Evolutionary conservation across 1,139 yeast genomes (phyloP).

Genomic region (Pneumocystis carinii): DNA sequence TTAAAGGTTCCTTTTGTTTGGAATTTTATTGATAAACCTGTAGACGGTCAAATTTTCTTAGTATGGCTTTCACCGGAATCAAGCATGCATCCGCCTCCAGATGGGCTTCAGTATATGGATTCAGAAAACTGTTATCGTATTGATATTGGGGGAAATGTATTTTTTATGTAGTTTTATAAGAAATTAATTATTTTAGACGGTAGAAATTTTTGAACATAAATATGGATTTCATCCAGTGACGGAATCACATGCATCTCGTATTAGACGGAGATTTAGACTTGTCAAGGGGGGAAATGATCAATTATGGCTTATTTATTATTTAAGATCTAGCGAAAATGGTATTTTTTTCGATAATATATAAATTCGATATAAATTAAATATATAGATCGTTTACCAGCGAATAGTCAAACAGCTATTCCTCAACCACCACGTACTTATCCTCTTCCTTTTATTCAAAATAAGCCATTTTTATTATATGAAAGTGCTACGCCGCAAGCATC

Average conservation of each 20-base stretch:
- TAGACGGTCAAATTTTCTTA: slow-evolving; percentile 11
- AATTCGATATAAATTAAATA: slow-evolving; percentile 5
- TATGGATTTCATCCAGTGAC: slow-evolving; percentile 11
- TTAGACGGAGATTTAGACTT: slow-evolving; percentile 9
- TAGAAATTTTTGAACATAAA: slow-evolving; percentile 12
- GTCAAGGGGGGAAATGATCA: slow-evolving; percentile 7
- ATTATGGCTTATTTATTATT: slow-evolving; percentile 7
- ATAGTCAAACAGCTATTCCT: slow-evolving; percentile 8
- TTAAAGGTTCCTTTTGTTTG: slow-evolving; percentile 9
- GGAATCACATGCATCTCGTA: slow-evolving; percentile 10
- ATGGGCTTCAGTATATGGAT: slow-evolving; percentile 13
- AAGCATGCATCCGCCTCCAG: slow-evolving; percentile 10
- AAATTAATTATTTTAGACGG: not conserved
- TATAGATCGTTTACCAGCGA: slow-evolving; percentile 9
- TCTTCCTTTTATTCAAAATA: slow-evolving; percentile 6
- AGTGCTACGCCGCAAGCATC: slow-evolving; percentile 1
- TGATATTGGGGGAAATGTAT: slow-evolving; percentile 9
- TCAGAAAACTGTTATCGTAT: slow-evolving; percentile 8
- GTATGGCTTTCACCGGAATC: slow-evolving; percentile 9
- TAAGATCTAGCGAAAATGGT: slow-evolving; percentile 4
- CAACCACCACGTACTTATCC: slow-evolving; percentile 12
- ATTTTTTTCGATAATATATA: slow-evolving; percentile 6
- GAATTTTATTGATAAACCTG: slow-evolving; percentile 12
- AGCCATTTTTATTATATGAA: slow-evolving; percentile 6
- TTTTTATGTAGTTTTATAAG: not conserved